Base-by-base conservation (phyloP, 805 yeast species). In the Wickerhamiella musiphila region DNA sequence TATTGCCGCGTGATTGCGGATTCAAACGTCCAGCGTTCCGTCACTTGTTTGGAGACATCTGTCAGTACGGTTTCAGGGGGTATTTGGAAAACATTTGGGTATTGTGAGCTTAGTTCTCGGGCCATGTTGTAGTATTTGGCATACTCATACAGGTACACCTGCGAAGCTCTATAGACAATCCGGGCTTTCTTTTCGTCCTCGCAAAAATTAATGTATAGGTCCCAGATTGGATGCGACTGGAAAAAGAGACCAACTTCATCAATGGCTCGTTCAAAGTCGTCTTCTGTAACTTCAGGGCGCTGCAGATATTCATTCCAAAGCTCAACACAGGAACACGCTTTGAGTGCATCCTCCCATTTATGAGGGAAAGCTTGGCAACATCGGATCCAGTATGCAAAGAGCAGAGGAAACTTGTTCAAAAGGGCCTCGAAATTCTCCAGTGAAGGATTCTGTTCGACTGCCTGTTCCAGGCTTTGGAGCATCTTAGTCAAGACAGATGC, bases 141-240 rank as follows among this genome's bases (percentile, higher is more conserved):
- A 50, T 90, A 84, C 45, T 82, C 90, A 53, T 90, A 86, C 28
- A 84, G 52, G 0, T 96, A 96, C 2, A 78, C 58, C 11, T 35
- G 35, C 5, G 52, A 34, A 11, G 56, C 38, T 15, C 39, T 33
- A 3, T 23, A 47, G 46, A 29, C 70, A 50, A 26, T 24, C 1
- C 70, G 62, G 2, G 68, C 46, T 2, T 51, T 46, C 2, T 59
- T 44, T 4, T 57, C 62, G 17, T 51, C 51, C 17, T 56, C 51
- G 3, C 55, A 70, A 74, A 57, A 70, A 76, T 26, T 73, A 15
- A 90, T 52, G 39, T 69, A 73, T 36, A 63, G 60, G 48, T 84
- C 93, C 96, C 96, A 86, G 26, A 86, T 51, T 0, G 73, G 63
- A 47, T 81, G 84, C 1, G 92, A 66, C 41, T 75, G 57, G 53